Conservation (phyloP, 805 yeast genomes). For the Ogataea allantospora region DNA sequence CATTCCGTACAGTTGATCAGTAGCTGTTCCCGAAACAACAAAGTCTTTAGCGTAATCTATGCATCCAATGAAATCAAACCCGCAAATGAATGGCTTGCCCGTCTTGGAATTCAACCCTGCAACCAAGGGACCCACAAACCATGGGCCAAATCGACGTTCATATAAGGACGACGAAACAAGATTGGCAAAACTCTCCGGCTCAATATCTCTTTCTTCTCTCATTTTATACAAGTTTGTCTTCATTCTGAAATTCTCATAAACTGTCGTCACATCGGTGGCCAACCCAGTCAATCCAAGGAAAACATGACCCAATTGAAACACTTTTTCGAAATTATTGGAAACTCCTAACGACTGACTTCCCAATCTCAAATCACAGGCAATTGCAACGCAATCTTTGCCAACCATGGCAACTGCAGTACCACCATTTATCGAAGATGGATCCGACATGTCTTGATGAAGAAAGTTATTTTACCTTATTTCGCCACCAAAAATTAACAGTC, state of each 20-base stretch:
- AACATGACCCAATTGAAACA: slow-evolving; percentile 81
- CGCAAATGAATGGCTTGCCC: slow-evolving; percentile 85
- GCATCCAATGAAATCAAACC: slow-evolving; percentile 95
- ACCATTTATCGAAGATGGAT: slow-evolving; percentile 80
- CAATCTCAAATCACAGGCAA: slow-evolving; percentile 90
- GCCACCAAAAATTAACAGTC: slow-evolving; percentile 13
- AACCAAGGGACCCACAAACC: slow-evolving; percentile 93
- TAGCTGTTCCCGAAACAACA: slow-evolving; percentile 92
- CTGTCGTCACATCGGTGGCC: slow-evolving; percentile 90
- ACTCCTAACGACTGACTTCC: slow-evolving; percentile 94
- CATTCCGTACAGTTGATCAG: slow-evolving; percentile 98
- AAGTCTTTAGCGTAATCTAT: slow-evolving; percentile 94
- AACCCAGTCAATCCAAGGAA: slow-evolving; percentile 92
- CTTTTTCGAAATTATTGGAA: slow-evolving; percentile 88
- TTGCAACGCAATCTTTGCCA: slow-evolving; percentile 97
- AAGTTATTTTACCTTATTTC: slow-evolving; percentile 32
- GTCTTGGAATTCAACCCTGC: slow-evolving; percentile 89
- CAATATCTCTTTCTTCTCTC: slow-evolving; percentile 87
- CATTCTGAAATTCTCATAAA: slow-evolving; percentile 75
- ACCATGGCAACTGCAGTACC: slow-evolving; percentile 99
- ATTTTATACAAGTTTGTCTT: slow-evolving; percentile 86
- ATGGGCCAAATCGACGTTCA: slow-evolving; percentile 92
- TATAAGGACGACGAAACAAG: slow-evolving; percentile 87
- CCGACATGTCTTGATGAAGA: slow-evolving; percentile 50
- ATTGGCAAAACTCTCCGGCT: slow-evolving; percentile 92